These are phyloP conservation scores for Sporothrix globosa DNA, from an alignment of 2,329 filamentous ascomycete genomes.

Conservation along the genomic window DNA sequence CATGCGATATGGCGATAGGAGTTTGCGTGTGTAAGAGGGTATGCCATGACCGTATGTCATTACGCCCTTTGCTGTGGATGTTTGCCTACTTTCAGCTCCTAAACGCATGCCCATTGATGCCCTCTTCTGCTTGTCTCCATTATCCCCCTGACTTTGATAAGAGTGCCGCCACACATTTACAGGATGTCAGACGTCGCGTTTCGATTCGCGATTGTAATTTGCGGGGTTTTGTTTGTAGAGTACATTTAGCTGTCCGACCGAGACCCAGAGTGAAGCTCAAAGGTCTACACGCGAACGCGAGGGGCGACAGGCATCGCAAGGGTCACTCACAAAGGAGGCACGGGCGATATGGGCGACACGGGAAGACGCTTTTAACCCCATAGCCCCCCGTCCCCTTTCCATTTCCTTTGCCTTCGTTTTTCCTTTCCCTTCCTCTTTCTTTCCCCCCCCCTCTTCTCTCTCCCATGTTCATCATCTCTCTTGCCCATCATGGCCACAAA, in stretches of 20 bases:
- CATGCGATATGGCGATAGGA: constrained; percentile 18
- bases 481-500: constrained; percentile 28
- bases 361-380: constrained; percentile 18
- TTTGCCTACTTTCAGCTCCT: neutral
- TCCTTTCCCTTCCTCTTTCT: neutral
- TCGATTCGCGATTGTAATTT: no score
- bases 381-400: neutral
- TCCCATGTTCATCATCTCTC: neutral
- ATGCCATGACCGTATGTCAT: no score
- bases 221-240: neutral
- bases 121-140: neutral
- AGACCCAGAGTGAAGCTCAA: neutral
- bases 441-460: neutral
- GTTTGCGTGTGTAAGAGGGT: neutral
- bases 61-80: neutral
- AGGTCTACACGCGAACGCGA: neutral
- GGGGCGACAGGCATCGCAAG: no score
- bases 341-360: neutral
- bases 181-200: no score
- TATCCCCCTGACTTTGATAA: neutral
- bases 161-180: neutral
- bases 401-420: neutral
- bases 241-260: no score
- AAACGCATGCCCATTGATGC: neutral
- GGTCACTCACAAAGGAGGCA: neutral